phyloP scores from a whole-genome alignment of 345 rosid genomes.

The Carallia brachiata region DNA sequence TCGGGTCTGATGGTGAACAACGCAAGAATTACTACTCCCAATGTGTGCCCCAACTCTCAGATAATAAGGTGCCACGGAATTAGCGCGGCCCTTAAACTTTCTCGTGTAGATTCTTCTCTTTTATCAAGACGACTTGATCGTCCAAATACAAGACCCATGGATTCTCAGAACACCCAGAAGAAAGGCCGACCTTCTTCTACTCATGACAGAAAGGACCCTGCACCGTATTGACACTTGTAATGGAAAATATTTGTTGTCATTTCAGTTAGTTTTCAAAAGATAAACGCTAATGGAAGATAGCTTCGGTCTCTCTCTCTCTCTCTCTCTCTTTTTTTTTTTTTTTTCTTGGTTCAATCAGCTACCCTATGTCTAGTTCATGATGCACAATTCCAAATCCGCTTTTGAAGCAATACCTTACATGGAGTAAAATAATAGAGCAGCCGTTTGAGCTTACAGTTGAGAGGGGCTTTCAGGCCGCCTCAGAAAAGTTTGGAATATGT shows the following conservation, averaged over 20 bases:
- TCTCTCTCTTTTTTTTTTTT: not conserved
- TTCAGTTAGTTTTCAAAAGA: not conserved
- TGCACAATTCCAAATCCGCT: not conserved
- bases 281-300: not conserved
- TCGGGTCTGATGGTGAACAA: slow-evolving; percentile 31
- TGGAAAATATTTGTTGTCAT: not conserved
- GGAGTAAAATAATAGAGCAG: not conserved
- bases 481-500: too few species aligned
- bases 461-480: too few species aligned
- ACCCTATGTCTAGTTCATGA: not conserved
- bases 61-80: slow-evolving; percentile 39
- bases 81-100: slow-evolving; percentile 21
- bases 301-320: not conserved
- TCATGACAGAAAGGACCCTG: not conserved
- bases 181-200: not conserved
- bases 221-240: not conserved
- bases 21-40: slow-evolving; percentile 35
- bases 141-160: not conserved
- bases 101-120: not conserved
- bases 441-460: not conserved
- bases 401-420: not conserved
- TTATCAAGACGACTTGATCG: not conserved
- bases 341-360: not conserved
- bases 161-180: not conserved
- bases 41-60: slow-evolving; percentile 32